Percentiles rank a stretch among this genome's conserved stretches.
phyloP scores from a whole-genome alignment of 768 basidiomycete genomes.

The Jaapia argillacea region DNA sequence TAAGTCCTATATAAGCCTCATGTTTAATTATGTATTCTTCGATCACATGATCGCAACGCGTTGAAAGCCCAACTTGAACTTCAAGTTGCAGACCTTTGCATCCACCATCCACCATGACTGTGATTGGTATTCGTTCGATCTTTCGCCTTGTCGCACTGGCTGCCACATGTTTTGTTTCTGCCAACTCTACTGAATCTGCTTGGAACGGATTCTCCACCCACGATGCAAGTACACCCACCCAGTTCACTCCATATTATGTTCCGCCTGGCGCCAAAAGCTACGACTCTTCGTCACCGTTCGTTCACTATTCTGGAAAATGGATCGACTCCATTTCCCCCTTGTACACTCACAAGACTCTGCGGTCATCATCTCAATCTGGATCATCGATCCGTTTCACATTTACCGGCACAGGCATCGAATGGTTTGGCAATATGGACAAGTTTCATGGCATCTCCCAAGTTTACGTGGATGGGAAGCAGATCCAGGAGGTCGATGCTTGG shows the following conservation, averaged over 20 bases:
- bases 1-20: no score
- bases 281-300: conserved; percentile 57
- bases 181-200: conserved; percentile 33
- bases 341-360: conserved; percentile 40
- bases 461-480: conserved; percentile 43
- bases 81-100: no score
- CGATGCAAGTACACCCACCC: conserved; percentile 31
- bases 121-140: no score
- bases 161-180: no score
- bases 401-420: conserved; percentile 68
- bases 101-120: no score
- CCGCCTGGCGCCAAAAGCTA: conserved; percentile 64
- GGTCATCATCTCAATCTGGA: conserved; percentile 35
- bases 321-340: conserved; percentile 36
- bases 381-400: conserved; percentile 51
- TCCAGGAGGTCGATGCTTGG: conserved; percentile 37
- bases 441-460: conserved; percentile 47
- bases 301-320: conserved; percentile 58
- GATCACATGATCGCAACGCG: no score
- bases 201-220: conserved; percentile 61
- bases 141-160: no score
- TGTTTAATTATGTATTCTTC: no score
- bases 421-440: conserved; percentile 55
- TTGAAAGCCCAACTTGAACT: no score
- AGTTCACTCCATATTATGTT: conserved; percentile 65